Percentiles rank a stretch among this genome's conserved stretches.
These are phyloP conservation scores for Calendula officinalis DNA, from an alignment of 129 eudicot species.

Conservation along the genomic window DNA sequence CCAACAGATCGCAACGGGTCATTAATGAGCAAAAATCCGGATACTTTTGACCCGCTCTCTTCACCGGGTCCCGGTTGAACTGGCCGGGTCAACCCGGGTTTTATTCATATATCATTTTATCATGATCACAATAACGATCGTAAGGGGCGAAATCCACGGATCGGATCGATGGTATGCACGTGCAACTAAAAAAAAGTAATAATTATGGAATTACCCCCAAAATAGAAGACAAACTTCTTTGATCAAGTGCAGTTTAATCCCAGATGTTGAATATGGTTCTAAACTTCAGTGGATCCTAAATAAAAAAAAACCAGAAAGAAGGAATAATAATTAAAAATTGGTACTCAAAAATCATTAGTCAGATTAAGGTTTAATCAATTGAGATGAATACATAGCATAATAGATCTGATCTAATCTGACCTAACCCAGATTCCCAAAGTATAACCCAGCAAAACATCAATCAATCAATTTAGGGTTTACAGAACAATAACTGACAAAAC, in stretches of 20 bases:
- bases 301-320: constrained; percentile 1
- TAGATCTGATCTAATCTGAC: constrained; percentile 42
- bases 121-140: too few relatives aligned
- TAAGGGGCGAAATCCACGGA: neutral
- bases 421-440: constrained; percentile 24
- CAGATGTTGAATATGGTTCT: constrained; percentile 26
- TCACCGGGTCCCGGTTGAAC: too few relatives aligned
- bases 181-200: constrained; percentile 11
- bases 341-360: neutral
- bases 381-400: neutral
- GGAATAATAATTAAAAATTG: neutral
- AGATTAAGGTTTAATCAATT: constrained; percentile 1
- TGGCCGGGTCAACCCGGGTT: too few relatives aligned
- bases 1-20: neutral
- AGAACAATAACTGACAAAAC: constrained; percentile 18
- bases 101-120: too few relatives aligned
- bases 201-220: constrained; percentile 30
- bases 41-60: too few relatives aligned
- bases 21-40: too few relatives aligned
- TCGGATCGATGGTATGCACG: neutral
- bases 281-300: constrained; percentile 27
- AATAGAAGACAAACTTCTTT: constrained; percentile 19
- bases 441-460: constrained; percentile 23
- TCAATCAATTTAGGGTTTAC: constrained; percentile 21
- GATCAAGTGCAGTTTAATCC: constrained; percentile 37